A percentile compares a stretch with the other conserved stretches of the same genome.
Evolutionary conservation across 805 yeast genomes (phyloP).

Genomic region (Lachancea sp.): DNA sequence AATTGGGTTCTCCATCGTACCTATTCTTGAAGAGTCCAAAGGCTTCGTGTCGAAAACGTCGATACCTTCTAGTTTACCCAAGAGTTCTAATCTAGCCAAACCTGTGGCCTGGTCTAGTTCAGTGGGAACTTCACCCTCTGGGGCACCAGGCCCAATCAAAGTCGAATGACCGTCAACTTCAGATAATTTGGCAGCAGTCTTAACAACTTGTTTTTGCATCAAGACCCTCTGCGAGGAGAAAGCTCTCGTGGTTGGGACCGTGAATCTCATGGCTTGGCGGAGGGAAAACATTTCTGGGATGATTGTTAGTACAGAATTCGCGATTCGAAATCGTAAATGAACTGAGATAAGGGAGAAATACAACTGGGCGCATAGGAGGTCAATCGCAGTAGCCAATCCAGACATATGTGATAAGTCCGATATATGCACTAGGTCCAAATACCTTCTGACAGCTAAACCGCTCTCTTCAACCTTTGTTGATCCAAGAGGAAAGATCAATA

Average conservation of each 20-base stretch:
- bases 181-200: constrained; percentile 60
- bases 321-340: no score
- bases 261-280: constrained; percentile 31
- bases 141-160: constrained; percentile 88
- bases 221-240: constrained; percentile 30
- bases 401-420: no score
- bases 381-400: no score
- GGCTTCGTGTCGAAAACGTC: constrained; percentile 88
- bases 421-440: no score
- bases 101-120: constrained; percentile 97
- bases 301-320: background rate
- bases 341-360: no score
- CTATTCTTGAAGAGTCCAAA: constrained; percentile 79
- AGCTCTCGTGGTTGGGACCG: constrained; percentile 31
- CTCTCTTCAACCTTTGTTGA: no score
- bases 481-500: no score
- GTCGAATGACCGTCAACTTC: constrained; percentile 76
- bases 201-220: constrained; percentile 38
- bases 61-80: constrained; percentile 93
- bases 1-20: constrained; percentile 87
- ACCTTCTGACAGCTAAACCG: no score
- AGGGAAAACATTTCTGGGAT: constrained; percentile 32
- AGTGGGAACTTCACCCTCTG: constrained; percentile 78
- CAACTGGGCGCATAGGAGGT: no score
- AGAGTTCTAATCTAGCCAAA: constrained; percentile 90